Percentiles rank a stretch among this genome's conserved stretches.
Evolutionary conservation across 768 basidiomycete species (phyloP).

Genomic region (Suillus subalutaceus): DNA sequence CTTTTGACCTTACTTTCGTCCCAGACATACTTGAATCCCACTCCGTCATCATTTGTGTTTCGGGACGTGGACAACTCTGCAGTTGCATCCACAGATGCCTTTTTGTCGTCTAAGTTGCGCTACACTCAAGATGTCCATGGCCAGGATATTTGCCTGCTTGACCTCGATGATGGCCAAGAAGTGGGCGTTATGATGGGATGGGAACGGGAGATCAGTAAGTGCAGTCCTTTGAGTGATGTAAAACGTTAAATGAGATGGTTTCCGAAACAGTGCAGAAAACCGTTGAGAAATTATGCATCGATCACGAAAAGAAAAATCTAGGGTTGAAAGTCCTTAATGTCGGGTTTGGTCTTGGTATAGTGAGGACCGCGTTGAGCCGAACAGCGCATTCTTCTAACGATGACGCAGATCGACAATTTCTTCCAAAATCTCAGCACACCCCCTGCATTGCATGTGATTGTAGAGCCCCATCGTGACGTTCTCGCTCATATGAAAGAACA

Average conservation of each 20-base stretch:
- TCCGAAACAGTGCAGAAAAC: constrained; percentile 68
- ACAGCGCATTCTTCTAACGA: constrained; percentile 11
- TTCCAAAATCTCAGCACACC: constrained; percentile 67
- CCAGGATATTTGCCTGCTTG: constrained; percentile 80
- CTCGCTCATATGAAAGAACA: constrained; percentile 73
- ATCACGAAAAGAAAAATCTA: constrained; percentile 46
- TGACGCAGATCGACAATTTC: constrained; percentile 72
- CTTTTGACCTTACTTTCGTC: constrained; percentile 66
- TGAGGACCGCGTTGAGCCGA: constrained; percentile 36
- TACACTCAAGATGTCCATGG: constrained; percentile 73
- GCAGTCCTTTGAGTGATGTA: not conserved
- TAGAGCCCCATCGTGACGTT: constrained; percentile 94
- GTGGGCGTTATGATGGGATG: constrained; percentile 99
- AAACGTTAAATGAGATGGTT: constrained; percentile 27
- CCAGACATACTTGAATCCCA: constrained; percentile 31
- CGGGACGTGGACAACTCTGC: constrained; percentile 57
- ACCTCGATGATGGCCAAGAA: constrained; percentile 64
- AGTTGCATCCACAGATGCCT: constrained; percentile 64
- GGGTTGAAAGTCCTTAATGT: constrained; percentile 80
- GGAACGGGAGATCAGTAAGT: constrained; percentile 81
- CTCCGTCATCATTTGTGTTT: constrained; percentile 42
- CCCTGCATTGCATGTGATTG: constrained; percentile 81
- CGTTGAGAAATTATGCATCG: constrained; percentile 61
- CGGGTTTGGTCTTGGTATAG: constrained; percentile 94
- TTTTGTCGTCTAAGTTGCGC: constrained; percentile 68